Percentiles rank a stretch among this genome's conserved stretches.
phyloP scores from a whole-genome alignment of 108 stramenopile species.

The Discostella stelligeroides region DNA sequence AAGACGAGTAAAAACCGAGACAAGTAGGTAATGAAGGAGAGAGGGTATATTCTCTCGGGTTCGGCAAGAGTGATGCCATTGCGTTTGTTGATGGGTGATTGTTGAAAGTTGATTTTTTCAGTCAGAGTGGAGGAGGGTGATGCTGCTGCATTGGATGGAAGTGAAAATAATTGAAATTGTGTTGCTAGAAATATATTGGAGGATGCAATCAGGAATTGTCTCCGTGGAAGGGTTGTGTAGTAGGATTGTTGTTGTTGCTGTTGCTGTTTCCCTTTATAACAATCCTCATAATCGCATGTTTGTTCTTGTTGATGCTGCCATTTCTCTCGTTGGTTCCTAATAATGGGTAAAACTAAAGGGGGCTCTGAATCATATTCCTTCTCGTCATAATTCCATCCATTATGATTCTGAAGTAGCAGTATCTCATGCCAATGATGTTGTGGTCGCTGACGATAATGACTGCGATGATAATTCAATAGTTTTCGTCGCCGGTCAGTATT shows the following conservation, averaged over 20 bases:
- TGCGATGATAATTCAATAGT: too few relatives aligned
- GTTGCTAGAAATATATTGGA: neutral
- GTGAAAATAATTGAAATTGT: neutral
- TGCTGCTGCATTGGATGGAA: neutral
- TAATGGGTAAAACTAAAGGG: neutral
- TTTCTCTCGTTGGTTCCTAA: conserved; percentile 18
- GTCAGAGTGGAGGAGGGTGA: conserved; percentile 1
- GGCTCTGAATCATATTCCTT: neutral
- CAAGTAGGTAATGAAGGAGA: conserved; percentile 81
- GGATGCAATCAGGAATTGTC: conserved; percentile 12
- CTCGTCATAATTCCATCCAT: neutral
- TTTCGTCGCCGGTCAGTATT: too few relatives aligned
- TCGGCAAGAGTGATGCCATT: conserved; percentile 78
- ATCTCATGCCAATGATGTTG: too few relatives aligned
- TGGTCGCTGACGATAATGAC: too few relatives aligned
- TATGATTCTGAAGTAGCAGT: too few relatives aligned
- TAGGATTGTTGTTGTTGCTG: neutral
- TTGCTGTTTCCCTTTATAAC: too few relatives aligned
- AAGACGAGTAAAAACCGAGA: conserved; percentile 75
- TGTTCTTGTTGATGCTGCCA: conserved; percentile 16
- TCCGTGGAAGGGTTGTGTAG: neutral
- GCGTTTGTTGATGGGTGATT: conserved; percentile 81
- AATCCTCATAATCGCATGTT: neutral
- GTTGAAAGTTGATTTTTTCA: conserved; percentile 17
- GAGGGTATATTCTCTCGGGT: conserved; percentile 77